Conservation (phyloP, 495 filamentous ascomycete genomes). For the Hypoxylon crocopeplum region DNA sequence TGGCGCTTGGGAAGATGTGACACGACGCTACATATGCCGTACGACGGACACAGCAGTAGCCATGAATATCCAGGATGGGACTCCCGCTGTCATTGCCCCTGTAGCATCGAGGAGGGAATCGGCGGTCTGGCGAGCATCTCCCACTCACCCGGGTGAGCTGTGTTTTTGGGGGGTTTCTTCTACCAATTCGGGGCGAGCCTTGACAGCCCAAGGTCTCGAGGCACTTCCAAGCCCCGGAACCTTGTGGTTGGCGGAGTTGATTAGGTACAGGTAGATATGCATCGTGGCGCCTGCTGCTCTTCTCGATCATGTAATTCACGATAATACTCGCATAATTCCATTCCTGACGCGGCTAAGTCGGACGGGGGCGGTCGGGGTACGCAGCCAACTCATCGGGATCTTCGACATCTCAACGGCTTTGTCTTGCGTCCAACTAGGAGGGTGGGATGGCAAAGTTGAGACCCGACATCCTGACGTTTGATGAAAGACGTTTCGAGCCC, state of each 20-base stretch:
- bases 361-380: conserved; percentile 3
- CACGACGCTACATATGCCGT: conserved; percentile 40
- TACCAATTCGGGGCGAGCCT: too few species aligned
- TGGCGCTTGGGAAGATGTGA: conserved; percentile 40
- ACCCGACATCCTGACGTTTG: conserved; percentile 29
- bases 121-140: conserved; percentile 16
- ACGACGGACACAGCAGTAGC: conserved; percentile 36
- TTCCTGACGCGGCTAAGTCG: conserved; percentile 10
- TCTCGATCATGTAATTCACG: conserved; percentile 11
- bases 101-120: conserved; percentile 20
- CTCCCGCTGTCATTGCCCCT: conserved; percentile 28
- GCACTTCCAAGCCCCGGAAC: not conserved
- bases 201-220: too few species aligned
- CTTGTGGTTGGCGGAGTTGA: too few species aligned
- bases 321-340: conserved; percentile 8
- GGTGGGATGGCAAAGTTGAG: conserved; percentile 32
- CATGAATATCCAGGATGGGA: conserved; percentile 28
- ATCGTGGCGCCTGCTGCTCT: not conserved
- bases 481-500: conserved; percentile 37
- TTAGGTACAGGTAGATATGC: not conserved
- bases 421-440: conserved; percentile 26
- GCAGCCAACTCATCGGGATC: conserved; percentile 11
- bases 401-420: conserved; percentile 28
- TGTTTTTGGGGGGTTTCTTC: conserved; percentile 7
- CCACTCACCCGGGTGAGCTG: conserved; percentile 1